Evolutionary conservation across 2,329 filamentous ascomycete genomes (phyloP).

Genomic region (Trichoderma arundinaceum): DNA sequence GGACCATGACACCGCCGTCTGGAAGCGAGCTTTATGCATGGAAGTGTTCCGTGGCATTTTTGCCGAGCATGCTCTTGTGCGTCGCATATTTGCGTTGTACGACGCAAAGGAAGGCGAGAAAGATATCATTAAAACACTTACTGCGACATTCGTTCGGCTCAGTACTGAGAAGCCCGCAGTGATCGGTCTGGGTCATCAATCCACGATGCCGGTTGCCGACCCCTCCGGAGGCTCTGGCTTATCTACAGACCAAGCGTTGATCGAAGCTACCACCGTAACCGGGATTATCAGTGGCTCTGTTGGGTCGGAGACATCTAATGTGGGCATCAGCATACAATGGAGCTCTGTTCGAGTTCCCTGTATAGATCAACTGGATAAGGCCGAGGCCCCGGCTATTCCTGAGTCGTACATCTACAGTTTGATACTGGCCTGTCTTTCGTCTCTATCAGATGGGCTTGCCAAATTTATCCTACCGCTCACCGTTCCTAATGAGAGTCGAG

Average conservation of each 20-base stretch:
- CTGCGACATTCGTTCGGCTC: constrained; percentile 87
- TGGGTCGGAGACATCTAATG: constrained; percentile 68
- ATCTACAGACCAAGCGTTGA: constrained; percentile 79
- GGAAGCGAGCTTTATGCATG: constrained; percentile 90
- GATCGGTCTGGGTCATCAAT: constrained; percentile 89
- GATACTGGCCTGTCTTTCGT: constrained; percentile 85
- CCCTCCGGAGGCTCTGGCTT: constrained; percentile 60
- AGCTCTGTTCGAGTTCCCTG: constrained; percentile 85
- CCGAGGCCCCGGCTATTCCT: constrained; percentile 79
- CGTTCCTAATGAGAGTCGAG: constrained; percentile 71
- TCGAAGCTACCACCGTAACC: constrained; percentile 85
- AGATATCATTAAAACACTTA: constrained; percentile 78
- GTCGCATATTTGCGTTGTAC: constrained; percentile 80
- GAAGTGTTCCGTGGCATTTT: constrained; percentile 89
- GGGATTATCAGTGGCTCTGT: constrained; percentile 82
- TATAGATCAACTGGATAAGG: constrained; percentile 93
- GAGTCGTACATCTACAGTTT: constrained; percentile 95
- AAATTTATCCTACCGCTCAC: constrained; percentile 93
- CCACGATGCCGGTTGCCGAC: constrained; percentile 74
- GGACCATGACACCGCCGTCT: constrained; percentile 81
- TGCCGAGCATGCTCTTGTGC: constrained; percentile 75
- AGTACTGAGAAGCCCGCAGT: constrained; percentile 88
- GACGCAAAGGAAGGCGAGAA: constrained; percentile 76
- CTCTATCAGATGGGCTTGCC: constrained; percentile 87
- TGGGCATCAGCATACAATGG: constrained; percentile 89